Conservation (phyloP, 108 stramenopile genomes). For the Nitzschia inconspicua region DNA sequence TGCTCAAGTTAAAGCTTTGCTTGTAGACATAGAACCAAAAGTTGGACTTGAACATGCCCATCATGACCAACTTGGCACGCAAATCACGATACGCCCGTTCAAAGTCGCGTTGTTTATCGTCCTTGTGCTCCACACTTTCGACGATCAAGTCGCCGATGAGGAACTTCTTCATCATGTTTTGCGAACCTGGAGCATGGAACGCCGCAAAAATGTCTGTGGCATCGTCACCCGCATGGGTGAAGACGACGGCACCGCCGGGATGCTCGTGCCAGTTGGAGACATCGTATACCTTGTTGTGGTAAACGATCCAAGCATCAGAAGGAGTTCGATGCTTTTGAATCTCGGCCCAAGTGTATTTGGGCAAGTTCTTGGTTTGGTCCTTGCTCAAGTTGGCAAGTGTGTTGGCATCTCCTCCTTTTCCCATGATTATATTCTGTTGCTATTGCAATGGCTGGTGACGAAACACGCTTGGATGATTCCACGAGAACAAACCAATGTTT, state of each 20-base stretch:
- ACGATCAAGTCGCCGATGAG: slow-evolving; percentile 92
- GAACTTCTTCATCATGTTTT: slow-evolving; percentile 87
- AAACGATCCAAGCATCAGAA: slow-evolving; percentile 93
- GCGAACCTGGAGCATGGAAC: slow-evolving; percentile 94
- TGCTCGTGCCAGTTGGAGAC: slow-evolving; percentile 97
- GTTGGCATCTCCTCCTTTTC: slow-evolving; percentile 85
- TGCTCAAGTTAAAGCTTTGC: slow-evolving; percentile 75
- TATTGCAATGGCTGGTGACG: no score
- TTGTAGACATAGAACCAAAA: slow-evolving; percentile 92
- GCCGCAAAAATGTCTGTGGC: slow-evolving; percentile 99
- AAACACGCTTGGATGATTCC: no score
- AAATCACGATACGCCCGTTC: slow-evolving; percentile 96
- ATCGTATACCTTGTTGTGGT: slow-evolving; percentile 96
- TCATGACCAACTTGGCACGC: slow-evolving; percentile 82
- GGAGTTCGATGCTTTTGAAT: slow-evolving; percentile 92
- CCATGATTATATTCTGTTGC: slow-evolving; percentile 43
- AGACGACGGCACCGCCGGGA: slow-evolving; percentile 95
- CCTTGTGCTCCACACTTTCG: slow-evolving; percentile 73
- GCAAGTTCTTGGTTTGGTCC: slow-evolving; percentile 21
- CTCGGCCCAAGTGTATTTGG: slow-evolving; percentile 85
- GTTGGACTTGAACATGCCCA: slow-evolving; percentile 95
- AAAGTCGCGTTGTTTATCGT: slow-evolving; percentile 81
- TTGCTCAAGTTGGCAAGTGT: slow-evolving; percentile 20
- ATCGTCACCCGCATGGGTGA: slow-evolving; percentile 98
- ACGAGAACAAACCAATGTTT: no score